phyloP scores from a whole-genome alignment of 306 rosid genomes.

The Inga oerstediana region DNA sequence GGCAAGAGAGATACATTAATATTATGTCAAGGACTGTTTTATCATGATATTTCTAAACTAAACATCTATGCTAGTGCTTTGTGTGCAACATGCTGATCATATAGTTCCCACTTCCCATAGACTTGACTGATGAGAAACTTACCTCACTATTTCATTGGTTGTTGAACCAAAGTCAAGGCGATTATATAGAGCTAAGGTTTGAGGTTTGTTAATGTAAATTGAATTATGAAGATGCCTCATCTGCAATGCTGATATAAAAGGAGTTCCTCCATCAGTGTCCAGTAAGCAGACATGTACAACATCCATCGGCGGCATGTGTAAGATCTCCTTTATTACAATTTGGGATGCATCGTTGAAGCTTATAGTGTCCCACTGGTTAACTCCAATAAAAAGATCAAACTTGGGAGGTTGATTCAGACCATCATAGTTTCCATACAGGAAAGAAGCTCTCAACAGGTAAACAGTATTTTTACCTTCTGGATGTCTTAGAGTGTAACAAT shows the following conservation, averaged over 20 bases:
- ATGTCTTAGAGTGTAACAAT: slow-evolving; percentile 43
- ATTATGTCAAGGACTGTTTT: neutral
- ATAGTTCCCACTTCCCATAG: neutral
- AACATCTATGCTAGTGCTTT: neutral
- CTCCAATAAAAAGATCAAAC: slow-evolving; percentile 44
- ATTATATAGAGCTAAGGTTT: slow-evolving; percentile 18
- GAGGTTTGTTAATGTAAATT: slow-evolving; percentile 18
- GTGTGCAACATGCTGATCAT: neutral
- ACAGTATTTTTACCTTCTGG: slow-evolving; percentile 27
- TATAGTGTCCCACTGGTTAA: slow-evolving; percentile 44
- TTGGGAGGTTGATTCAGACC: slow-evolving; percentile 23
- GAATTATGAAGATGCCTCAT: slow-evolving; percentile 42
- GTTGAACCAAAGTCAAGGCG: slow-evolving; percentile 46
- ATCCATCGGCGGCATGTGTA: slow-evolving; percentile 41
- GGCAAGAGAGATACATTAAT: neutral
- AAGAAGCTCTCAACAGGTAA: slow-evolving; percentile 46
- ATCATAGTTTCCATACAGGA: slow-evolving; percentile 51
- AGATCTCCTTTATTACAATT: slow-evolving; percentile 34
- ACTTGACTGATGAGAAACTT: neutral
- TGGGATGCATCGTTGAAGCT: neutral
- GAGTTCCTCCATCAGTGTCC: slow-evolving; percentile 47
- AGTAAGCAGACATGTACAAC: slow-evolving; percentile 44
- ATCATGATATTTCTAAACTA: neutral
- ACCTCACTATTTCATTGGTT: slow-evolving; percentile 42
- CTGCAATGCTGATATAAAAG: slow-evolving; percentile 62